phyloP scores from a whole-genome alignment of 805 yeast species.

The Saccharomyces jurei region DNA sequence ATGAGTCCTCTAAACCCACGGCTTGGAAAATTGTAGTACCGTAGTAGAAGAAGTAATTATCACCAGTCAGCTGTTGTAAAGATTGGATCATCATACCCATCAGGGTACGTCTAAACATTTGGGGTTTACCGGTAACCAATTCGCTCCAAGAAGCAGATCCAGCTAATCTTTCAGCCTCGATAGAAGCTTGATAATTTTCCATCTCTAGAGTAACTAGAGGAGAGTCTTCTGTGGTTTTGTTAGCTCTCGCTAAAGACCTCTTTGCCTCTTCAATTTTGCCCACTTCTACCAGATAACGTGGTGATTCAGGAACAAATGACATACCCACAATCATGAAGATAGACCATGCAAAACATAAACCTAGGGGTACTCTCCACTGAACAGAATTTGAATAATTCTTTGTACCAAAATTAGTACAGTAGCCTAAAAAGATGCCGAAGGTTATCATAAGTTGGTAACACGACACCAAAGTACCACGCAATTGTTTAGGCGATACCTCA shows the following conservation, averaged over 20 bases:
- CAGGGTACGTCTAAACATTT: constrained; percentile 40
- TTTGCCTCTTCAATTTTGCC: constrained; percentile 55
- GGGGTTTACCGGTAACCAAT: constrained; percentile 60
- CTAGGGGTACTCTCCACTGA: constrained; percentile 70
- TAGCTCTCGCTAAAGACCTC: constrained; percentile 48
- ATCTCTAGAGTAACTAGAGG: constrained; percentile 50
- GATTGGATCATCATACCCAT: constrained; percentile 51
- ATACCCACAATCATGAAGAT: constrained; percentile 31
- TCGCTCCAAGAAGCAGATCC: constrained; percentile 62
- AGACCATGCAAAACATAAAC: constrained; percentile 44
- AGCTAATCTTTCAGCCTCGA: constrained; percentile 51
- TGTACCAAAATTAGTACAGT: constrained; percentile 62
- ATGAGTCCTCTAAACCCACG: constrained; percentile 51
- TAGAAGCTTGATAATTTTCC: constrained; percentile 49
- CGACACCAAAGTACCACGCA: constrained; percentile 66
- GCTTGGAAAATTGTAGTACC: constrained; percentile 56
- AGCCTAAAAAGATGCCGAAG: constrained; percentile 67
- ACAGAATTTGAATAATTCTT: constrained; percentile 33
- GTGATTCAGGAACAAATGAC: constrained; percentile 65
- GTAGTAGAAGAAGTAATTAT: constrained; percentile 59
- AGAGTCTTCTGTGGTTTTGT: constrained; percentile 47
- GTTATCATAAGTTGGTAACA: constrained; percentile 66
- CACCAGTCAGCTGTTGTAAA: constrained; percentile 61
- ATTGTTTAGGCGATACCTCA: constrained; percentile 29
- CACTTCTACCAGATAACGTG: constrained; percentile 53